Evolutionary conservation across 1,284 basidiomycete species (phyloP).

Genomic region (Singerocomus inundabilis): DNA sequence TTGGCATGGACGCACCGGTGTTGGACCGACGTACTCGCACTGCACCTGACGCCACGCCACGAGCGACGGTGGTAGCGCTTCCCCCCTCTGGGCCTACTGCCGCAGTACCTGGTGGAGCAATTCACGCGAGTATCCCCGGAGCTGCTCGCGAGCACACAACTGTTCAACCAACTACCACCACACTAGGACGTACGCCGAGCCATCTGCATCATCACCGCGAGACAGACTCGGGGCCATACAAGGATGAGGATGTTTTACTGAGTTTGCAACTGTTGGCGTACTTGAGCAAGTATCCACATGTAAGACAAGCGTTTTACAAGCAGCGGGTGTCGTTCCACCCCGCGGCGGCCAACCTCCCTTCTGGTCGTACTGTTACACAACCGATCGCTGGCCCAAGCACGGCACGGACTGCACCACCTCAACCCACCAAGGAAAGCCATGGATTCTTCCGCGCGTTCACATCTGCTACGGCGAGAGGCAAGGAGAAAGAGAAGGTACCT

Average conservation of each 20-base stretch:
- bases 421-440: conserved; percentile 28
- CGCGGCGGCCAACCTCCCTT: conserved; percentile 47
- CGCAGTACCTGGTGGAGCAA: conserved; percentile 11
- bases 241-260: conserved; percentile 93
- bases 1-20: conserved; percentile 29
- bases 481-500: conserved; percentile 43
- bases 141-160: conserved; percentile 17
- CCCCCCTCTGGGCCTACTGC: conserved; percentile 24
- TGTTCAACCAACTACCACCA: conserved; percentile 21
- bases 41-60: conserved; percentile 42
- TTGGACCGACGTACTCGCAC: conserved; percentile 29
- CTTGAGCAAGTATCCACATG: conserved; percentile 96
- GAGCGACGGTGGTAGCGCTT: conserved; percentile 38
- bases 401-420: conserved; percentile 10
- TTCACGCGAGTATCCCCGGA: conserved; percentile 15
- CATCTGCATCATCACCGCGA: conserved; percentile 31
- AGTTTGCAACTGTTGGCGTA: conserved; percentile 94
- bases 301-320: conserved; percentile 95
- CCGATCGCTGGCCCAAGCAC: conserved; percentile 26
- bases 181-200: conserved; percentile 25
- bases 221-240: conserved; percentile 63
- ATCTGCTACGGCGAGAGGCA: conserved; percentile 37
- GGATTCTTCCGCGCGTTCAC: conserved; percentile 41
- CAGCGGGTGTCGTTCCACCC: conserved; percentile 73
- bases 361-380: conserved; percentile 15